These are phyloP conservation scores for Orbilia quercus DNA, from an alignment of 2,329 filamentous ascomycete species.

Conservation along the genomic window DNA sequence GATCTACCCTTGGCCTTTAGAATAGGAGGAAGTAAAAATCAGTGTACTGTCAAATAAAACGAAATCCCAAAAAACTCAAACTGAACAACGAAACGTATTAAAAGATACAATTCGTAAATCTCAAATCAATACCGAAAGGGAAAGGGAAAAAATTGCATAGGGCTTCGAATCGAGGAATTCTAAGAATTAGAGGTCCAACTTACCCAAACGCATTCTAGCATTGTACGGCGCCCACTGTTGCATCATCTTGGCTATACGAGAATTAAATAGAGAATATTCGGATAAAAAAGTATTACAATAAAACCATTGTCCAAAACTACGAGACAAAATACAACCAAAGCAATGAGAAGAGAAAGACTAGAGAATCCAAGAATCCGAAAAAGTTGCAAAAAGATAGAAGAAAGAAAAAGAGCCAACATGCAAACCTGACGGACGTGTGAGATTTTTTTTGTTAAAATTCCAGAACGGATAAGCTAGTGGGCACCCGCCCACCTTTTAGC, in stretches of 20 bases:
- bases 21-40: slow-evolving; percentile 17
- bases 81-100: too few species aligned
- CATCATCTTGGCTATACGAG: slow-evolving; percentile 57
- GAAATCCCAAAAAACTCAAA: not conserved
- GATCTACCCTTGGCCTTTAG: slow-evolving; percentile 46
- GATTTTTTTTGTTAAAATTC: slow-evolving; percentile 5
- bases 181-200: slow-evolving; percentile 27
- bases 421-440: slow-evolving; percentile 8
- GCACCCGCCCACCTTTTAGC: slow-evolving; percentile 43
- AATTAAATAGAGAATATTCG: slow-evolving; percentile 8
- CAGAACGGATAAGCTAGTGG: slow-evolving; percentile 33
- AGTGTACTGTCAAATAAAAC: slow-evolving; percentile 3
- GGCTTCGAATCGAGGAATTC: not conserved
- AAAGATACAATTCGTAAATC: too few species aligned
- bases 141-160: not conserved
- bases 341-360: not conserved
- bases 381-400: slow-evolving; percentile 6
- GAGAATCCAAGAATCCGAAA: not conserved
- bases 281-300: not conserved
- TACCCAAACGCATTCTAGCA: slow-evolving; percentile 63
- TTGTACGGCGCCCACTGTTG: slow-evolving; percentile 62
- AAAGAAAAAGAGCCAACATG: slow-evolving; percentile 4
- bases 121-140: not conserved
- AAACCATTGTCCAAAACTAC: slow-evolving; percentile 1
- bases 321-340: not conserved